Conservation (phyloP, 345 rosid species). For the Xanthoceras sorbifolium region DNA sequence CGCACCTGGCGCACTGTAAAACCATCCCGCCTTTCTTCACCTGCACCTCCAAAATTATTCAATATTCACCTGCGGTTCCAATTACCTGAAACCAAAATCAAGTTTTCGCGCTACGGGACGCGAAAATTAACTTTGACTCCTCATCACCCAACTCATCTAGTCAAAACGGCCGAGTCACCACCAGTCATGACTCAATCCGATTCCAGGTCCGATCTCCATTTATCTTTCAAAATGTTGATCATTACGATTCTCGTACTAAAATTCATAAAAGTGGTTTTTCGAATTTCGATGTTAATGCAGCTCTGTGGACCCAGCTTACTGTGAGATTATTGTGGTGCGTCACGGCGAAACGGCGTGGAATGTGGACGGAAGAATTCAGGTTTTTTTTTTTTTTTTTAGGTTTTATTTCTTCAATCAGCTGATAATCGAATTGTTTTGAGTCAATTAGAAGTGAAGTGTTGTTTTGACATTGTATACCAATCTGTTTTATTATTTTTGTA, state of each 20-base stretch:
- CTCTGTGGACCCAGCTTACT: constrained; percentile 28
- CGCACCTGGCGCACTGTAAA: constrained; percentile 7
- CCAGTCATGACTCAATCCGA: constrained; percentile 13
- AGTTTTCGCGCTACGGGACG: neutral
- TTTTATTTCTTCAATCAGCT: neutral
- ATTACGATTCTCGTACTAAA: neutral
- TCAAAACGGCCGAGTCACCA: constrained; percentile 18
- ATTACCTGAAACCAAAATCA: constrained; percentile 6
- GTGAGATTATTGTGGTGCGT: constrained; percentile 77
- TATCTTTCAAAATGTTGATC: neutral
- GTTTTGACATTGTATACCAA: neutral
- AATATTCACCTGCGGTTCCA: neutral
- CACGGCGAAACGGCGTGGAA: constrained; percentile 92
- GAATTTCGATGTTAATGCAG: constrained; percentile 19
- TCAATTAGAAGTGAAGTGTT: neutral
- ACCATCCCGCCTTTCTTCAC: neutral
- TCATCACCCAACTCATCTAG: constrained; percentile 18
- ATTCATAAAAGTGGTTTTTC: neutral
- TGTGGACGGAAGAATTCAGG: constrained; percentile 72
- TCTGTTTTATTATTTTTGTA: neutral
- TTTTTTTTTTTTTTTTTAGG: constrained; percentile 5
- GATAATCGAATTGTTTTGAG: neutral
- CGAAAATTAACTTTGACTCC: constrained; percentile 15
- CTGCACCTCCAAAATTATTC: neutral
- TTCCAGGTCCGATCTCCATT: constrained; percentile 22